Evolutionary conservation across 164 flowering plant genomes (phyloP).

Genomic region (Nelumbo lutea): DNA sequence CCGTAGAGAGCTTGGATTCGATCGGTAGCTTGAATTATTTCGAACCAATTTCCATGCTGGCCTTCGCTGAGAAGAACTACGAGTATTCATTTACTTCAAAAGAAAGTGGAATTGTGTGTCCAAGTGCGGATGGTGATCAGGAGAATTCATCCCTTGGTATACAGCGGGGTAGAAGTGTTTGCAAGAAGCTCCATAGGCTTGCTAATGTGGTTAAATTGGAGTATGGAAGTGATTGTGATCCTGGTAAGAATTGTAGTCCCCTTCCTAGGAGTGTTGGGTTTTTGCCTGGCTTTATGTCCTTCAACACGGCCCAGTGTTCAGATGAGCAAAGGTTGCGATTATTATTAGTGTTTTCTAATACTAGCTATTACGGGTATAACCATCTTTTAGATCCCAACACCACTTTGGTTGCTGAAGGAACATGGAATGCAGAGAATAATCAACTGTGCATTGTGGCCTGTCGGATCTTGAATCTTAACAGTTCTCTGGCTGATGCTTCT

Average conservation of each 20-base stretch:
- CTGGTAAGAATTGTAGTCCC: conserved; percentile 31
- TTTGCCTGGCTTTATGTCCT: conserved; percentile 32
- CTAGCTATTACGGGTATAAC: conserved; percentile 10
- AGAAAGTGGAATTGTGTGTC: conserved; percentile 12
- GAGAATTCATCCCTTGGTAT: conserved; percentile 14
- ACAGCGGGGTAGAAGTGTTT: conserved; percentile 12
- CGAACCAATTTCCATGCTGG: conserved; percentile 35
- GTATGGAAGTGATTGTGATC: conserved; percentile 28
- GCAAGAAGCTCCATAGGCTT: conserved; percentile 9
- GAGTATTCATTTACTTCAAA: conserved; percentile 23
- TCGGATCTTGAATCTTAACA: conserved; percentile 22
- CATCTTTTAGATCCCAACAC: conserved; percentile 26
- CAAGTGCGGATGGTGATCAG: conserved; percentile 4
- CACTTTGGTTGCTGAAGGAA: conserved; percentile 52
- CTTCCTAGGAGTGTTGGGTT: conserved; percentile 19
- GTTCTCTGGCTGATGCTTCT: conserved; percentile 25
- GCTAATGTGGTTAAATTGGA: conserved; percentile 21
- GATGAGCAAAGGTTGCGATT: conserved; percentile 20
- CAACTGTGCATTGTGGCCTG: conserved; percentile 40
- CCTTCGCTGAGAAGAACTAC: conserved; percentile 26
- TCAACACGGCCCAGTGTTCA: conserved; percentile 29
- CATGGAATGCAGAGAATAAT: conserved; percentile 43
- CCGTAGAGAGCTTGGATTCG: conserved; percentile 32
- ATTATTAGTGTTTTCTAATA: conserved; percentile 23
- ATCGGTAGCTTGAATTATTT: conserved; percentile 17